These are phyloP conservation scores for Rhodomyrtus tomentosa DNA, from an alignment of 345 rosid species.

Conservation along the genomic window DNA sequence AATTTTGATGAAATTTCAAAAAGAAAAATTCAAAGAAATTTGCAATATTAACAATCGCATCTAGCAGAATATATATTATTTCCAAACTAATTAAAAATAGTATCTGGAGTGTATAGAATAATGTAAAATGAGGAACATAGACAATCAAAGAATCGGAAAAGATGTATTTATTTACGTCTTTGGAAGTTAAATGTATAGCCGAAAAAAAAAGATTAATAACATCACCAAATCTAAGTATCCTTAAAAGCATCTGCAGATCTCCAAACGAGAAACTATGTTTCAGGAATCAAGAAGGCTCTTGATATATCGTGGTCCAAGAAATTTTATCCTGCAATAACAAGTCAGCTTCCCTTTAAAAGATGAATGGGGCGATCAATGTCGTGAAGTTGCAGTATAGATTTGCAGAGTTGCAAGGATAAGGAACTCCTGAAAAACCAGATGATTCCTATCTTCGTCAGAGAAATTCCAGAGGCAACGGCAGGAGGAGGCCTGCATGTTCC, in stretches of 20 bases:
- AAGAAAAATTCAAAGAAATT: no score
- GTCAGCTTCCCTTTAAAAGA: no score
- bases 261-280: neutral
- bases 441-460: no score
- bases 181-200: neutral
- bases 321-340: no score
- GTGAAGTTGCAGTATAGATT: no score
- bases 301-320: no score
- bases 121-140: neutral
- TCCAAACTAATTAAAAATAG: neutral
- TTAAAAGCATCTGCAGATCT: rapidly evolving
- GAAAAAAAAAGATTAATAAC: neutral
- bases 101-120: neutral
- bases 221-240: neutral
- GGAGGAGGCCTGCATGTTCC: no score
- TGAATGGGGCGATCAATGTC: no score
- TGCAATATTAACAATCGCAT: neutral
- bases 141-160: neutral
- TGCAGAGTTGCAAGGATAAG: no score
- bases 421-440: no score
- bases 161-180: neutral
- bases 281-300: no score
- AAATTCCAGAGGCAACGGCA: no score
- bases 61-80: neutral
- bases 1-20: neutral